Percentiles rank a stretch among this genome's conserved stretches.
Conservation (phyloP, 2,329 filamentous ascomycete species). For the Chrysosporium keratinophilum region DNA sequence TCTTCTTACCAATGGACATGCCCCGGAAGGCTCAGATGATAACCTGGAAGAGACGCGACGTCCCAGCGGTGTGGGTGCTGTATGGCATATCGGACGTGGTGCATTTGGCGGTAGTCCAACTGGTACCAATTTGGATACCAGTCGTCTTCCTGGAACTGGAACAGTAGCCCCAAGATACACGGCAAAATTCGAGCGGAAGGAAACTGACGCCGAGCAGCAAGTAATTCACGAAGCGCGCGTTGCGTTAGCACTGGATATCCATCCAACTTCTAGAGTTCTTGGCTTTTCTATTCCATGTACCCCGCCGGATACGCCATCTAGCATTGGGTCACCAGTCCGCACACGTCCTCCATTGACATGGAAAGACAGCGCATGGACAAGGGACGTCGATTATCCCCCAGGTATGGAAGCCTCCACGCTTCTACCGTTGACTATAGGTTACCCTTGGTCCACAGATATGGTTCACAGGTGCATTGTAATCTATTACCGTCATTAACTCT, state of each 20-base stretch:
- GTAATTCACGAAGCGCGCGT: conserved; percentile 64
- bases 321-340: conserved; percentile 21
- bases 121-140: conserved; percentile 51
- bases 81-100: conserved; percentile 69
- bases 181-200: conserved; percentile 45
- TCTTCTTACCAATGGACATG: conserved; percentile 3
- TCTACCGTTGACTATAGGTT: neutral
- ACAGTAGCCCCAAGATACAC: conserved; percentile 58
- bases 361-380: conserved; percentile 30
- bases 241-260: conserved; percentile 69
- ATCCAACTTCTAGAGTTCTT: conserved; percentile 57
- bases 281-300: conserved; percentile 33
- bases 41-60: conserved; percentile 20
- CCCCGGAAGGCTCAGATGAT: neutral
- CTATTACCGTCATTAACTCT: neutral
- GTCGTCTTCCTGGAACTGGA: conserved; percentile 53
- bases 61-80: conserved; percentile 55
- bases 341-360: conserved; percentile 28
- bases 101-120: conserved; percentile 22
- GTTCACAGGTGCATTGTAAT: no score
- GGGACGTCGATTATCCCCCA: neutral
- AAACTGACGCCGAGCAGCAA: conserved; percentile 48
- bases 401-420: neutral
- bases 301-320: conserved; percentile 17
- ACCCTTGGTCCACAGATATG: neutral